Percentiles rank a stretch among this genome's conserved stretches.
phyloP scores from a whole-genome alignment of 352 stramenopile genomes.

The Globisporangium cederbergense region DNA sequence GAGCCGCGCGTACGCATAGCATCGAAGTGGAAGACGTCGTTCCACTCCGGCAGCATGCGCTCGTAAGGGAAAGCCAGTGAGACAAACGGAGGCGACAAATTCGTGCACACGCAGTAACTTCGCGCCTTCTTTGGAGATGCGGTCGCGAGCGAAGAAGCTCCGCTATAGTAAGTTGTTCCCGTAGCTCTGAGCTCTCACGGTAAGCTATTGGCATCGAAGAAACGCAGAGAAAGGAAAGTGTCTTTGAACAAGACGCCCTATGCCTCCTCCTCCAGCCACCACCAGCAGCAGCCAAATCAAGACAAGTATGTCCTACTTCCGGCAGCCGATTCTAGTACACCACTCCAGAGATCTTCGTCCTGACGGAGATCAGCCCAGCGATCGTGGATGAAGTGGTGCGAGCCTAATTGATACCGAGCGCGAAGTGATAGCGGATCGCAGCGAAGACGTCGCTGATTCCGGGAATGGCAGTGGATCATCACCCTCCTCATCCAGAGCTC shows the following conservation, averaged over 20 bases:
- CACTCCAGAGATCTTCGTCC: background rate
- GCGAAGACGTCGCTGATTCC: no score
- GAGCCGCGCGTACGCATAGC: constrained; percentile 27
- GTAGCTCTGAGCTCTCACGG: background rate
- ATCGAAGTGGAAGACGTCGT: constrained; percentile 32
- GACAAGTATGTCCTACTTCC: background rate
- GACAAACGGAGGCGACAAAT: background rate
- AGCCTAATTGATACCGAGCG: background rate
- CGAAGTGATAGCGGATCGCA: no score
- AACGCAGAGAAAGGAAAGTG: background rate
- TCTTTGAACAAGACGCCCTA: background rate
- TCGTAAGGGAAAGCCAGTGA: constrained; percentile 14
- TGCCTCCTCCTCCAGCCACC: background rate
- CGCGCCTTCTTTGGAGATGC: background rate
- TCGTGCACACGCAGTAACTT: background rate
- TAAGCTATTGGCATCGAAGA: background rate
- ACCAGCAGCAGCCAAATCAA: background rate
- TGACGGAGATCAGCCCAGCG: constrained; percentile 16
- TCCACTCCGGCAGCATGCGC: constrained; percentile 42
- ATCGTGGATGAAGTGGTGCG: constrained; percentile 27
- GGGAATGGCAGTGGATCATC: no score
- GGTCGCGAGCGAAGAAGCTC: background rate
- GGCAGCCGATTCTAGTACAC: background rate
- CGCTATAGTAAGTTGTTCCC: background rate
- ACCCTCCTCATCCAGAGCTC: no score